Base-by-base conservation (phyloP, 352 stramenopile genomes). In the Phytopythium helicoides region DNA sequence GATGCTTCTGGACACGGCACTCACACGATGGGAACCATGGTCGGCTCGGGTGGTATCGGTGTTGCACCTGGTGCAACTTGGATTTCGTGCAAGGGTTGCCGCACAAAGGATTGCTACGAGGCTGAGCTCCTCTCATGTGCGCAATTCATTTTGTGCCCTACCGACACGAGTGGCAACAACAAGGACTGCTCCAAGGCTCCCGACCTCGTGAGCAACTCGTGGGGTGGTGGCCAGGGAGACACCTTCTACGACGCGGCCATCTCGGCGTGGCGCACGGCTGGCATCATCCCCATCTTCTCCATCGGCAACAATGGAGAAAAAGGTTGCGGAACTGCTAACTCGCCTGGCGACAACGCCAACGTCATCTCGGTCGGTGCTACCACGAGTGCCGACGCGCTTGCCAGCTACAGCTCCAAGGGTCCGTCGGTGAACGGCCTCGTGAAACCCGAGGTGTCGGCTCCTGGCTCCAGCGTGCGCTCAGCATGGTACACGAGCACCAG, bases 91-190 rank as follows among this genome's bases (percentile, higher is more conserved):
- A 40, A 42, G 15, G 74, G 66, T 1, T 85, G 73, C 39, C 50
- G 60, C 11, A 65, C 48, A 28, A 58, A 33, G 7, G 55, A 28
- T 18, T 73, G 64, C 12, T 54, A 62, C 22, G 57, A 68, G 49
- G 66, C 60, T 28, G 66, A 63, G 39, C 40, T 73, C 5, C 26
- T 87, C 22, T 31, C 48, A n/a, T 76, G 63, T 40, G 42, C 38
- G 2, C 42, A 76, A 47, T 76, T 71, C 40, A 67, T 76, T 28
- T 9, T 62, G 35, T 76, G 67, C 26, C 58, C 58, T 3, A 55
- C 45, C 2, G 39, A 66, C 26, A 35, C 52, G 3, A 48, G 37
- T 1, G 52, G 58, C 26, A 31, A 19, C 16, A 55, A 58, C 39
- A 42, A 22, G 11, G 47, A 66, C 46, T 66, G 58, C 58, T 54